Evolutionary conservation across 441 rosid genomes (phyloP).

Genomic region (Euphorbia schlechtendalii): DNA sequence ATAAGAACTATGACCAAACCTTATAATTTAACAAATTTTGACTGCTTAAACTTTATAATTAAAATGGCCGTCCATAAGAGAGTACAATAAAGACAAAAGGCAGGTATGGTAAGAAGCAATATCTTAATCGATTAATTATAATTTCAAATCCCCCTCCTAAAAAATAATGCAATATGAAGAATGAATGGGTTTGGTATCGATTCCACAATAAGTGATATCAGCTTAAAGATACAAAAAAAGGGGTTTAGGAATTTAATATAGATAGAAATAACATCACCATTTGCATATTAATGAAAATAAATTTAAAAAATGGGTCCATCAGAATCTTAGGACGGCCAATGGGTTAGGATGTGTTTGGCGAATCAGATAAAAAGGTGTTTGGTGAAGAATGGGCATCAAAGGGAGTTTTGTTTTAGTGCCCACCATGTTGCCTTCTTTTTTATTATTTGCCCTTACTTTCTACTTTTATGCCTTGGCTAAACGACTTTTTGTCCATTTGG

Average conservation of each 20-base stretch:
- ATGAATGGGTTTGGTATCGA: slow-evolving; percentile 36
- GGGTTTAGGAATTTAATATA: background rate
- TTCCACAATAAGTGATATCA: slow-evolving; percentile 25
- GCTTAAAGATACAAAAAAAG: slow-evolving; percentile 7
- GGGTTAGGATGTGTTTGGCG: slow-evolving; percentile 29
- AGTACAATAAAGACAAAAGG: slow-evolving; percentile 20
- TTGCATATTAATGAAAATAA: background rate
- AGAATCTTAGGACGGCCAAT: slow-evolving; percentile 53
- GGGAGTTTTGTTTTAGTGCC: slow-evolving; percentile 23
- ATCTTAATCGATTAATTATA: no score
- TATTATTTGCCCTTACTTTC: no score
- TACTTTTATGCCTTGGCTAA: no score
- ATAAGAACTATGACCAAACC: no score
- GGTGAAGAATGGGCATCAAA: slow-evolving; percentile 17
- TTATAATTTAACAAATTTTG: no score
- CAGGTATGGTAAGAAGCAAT: background rate
- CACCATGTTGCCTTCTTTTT: slow-evolving; percentile 20
- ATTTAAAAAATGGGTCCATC: slow-evolving; percentile 10
- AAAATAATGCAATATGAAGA: no score
- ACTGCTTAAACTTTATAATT: no score
- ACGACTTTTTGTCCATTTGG: no score
- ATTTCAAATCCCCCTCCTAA: no score
- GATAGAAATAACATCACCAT: background rate
- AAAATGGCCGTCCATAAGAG: background rate
- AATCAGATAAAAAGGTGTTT: slow-evolving; percentile 39